Percentiles rank a stretch among this genome's conserved stretches.
Conservation (phyloP, 73 alveolate species). For the Diophrys appendiculata region DNA sequence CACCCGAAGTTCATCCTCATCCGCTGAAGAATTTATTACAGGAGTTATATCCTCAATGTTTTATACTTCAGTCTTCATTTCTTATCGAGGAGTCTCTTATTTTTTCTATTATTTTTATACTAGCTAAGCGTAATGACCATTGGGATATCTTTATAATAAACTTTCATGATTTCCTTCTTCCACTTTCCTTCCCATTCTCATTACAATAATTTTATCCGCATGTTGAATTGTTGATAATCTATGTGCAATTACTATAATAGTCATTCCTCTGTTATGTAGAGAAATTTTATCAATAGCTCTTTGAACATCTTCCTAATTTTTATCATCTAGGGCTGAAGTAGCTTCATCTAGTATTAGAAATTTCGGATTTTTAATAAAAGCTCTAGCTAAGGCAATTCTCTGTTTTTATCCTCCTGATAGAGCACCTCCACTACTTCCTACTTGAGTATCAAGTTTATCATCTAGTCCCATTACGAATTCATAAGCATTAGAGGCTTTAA, state of each 20-base stretch:
- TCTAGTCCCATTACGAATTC: slow-evolving; percentile 76
- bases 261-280: not conserved
- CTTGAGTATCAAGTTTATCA: slow-evolving; percentile 55
- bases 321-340: slow-evolving; percentile 72
- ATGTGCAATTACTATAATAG: slow-evolving; percentile 81
- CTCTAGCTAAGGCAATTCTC: slow-evolving; percentile 88
- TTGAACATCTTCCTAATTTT: slow-evolving; percentile 65
- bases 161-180: slow-evolving; percentile 75
- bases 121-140: too few relatives aligned
- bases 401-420: slow-evolving; percentile 87
- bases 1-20: not conserved
- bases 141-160: too few relatives aligned
- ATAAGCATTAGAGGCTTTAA: slow-evolving; percentile 72
- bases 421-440: slow-evolving; percentile 67
- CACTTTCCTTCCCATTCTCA: slow-evolving; percentile 61
- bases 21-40: not conserved
- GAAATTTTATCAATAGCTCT: slow-evolving; percentile 53
- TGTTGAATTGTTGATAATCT: slow-evolving; percentile 72
- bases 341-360: slow-evolving; percentile 72
- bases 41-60: not conserved
- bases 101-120: not conserved
- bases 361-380: slow-evolving; percentile 69
- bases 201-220: slow-evolving; percentile 67
- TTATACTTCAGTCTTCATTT: not conserved
- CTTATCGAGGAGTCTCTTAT: not conserved